Evolutionary conservation across 106 monocot genomes (phyloP).

Genomic region (Phalaenopsis equestris): DNA sequence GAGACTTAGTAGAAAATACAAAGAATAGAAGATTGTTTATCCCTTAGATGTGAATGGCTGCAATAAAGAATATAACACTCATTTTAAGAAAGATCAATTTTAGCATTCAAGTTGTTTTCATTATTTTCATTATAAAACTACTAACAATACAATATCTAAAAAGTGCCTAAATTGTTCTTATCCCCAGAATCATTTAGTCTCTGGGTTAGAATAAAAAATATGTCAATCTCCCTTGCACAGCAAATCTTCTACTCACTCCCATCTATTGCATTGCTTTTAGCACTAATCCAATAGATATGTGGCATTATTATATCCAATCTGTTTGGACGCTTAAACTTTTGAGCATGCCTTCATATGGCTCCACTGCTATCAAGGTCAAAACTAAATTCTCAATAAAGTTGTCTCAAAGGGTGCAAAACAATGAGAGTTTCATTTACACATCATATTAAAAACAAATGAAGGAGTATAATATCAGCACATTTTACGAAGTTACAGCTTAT

Average conservation of each 20-base stretch:
- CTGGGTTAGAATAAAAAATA: background rate
- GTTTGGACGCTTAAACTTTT: background rate
- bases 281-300: background rate
- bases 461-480: background rate
- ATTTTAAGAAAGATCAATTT: background rate
- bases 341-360: background rate
- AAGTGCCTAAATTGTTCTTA: background rate
- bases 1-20: background rate
- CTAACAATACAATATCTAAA: background rate
- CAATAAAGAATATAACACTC: background rate
- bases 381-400: background rate
- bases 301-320: background rate
- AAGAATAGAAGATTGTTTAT: background rate
- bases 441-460: background rate
- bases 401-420: background rate
- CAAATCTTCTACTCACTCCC: background rate
- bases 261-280: background rate
- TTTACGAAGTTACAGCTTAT: background rate
- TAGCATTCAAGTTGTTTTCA: background rate
- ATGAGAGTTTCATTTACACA: background rate
- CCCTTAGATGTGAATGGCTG: background rate
- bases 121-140: background rate
- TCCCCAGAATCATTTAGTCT: background rate
- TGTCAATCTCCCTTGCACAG: background rate
- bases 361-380: background rate